These are phyloP conservation scores for Trichoderma sp. DNA, from an alignment of 2,329 filamentous ascomycete species.

Conservation along the genomic window DNA sequence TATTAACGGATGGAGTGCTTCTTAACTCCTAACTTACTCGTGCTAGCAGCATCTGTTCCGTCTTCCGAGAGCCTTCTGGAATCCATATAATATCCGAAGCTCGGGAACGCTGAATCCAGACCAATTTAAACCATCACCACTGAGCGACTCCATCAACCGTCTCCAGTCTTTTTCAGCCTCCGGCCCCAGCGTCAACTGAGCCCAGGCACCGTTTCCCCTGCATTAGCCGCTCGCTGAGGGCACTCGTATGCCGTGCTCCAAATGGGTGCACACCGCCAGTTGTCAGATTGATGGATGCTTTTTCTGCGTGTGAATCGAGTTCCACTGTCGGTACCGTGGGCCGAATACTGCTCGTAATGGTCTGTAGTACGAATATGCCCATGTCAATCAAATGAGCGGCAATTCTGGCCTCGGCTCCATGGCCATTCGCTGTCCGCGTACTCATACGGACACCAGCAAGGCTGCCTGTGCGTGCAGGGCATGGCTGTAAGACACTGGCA, in stretches of 20 bases:
- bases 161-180: not conserved
- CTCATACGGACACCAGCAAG: not conserved
- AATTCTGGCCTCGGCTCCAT: not conserved
- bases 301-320: not conserved
- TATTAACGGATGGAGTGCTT: not conserved
- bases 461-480: not conserved
- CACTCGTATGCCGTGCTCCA: not conserved
- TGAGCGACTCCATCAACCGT: not conserved
- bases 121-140: not conserved
- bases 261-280: constrained; percentile 12
- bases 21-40: not conserved
- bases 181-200: not conserved
- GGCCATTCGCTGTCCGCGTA: not conserved
- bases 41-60: not conserved
- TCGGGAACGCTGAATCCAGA: not conserved
- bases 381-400: not conserved
- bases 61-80: not conserved
- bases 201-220: constrained; percentile 12
- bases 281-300: not conserved
- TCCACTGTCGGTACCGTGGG: not conserved
- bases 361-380: not conserved
- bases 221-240: constrained; percentile 12
- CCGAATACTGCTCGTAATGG: not conserved
- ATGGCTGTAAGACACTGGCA: not conserved
- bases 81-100: not conserved